Evolutionary conservation across 768 basidiomycete genomes (phyloP).

Genomic region (Suillus plorans): DNA sequence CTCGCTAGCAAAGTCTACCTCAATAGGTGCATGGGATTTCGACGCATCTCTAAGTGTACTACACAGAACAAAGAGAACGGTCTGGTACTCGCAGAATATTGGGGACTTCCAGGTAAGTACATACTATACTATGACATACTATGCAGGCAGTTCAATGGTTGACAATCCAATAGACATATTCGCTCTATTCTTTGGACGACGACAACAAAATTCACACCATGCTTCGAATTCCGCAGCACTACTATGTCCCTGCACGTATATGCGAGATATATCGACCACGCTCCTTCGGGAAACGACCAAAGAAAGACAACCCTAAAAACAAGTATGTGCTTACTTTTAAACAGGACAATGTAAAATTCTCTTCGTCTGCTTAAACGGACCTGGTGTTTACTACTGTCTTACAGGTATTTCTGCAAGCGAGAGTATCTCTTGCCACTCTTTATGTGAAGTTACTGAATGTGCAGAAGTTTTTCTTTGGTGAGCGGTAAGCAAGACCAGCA

Average conservation of each 20-base stretch:
- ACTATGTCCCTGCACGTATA: constrained; percentile 70
- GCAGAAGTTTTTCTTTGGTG: constrained; percentile 50
- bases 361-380: background rate
- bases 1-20: constrained; percentile 32
- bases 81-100: constrained; percentile 66
- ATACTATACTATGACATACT: background rate
- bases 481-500: constrained; percentile 37
- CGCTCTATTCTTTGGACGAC: constrained; percentile 53
- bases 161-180: constrained; percentile 50
- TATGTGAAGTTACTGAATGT: constrained; percentile 55
- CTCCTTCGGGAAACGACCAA: constrained; percentile 32
- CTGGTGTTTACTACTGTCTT: background rate
- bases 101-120: constrained; percentile 69
- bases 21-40: constrained; percentile 36
- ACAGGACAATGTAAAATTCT: constrained; percentile 49
- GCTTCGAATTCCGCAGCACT: constrained; percentile 66
- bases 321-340: constrained; percentile 57
- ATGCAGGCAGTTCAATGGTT: constrained; percentile 6
- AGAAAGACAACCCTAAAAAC: constrained; percentile 32
- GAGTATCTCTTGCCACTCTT: constrained; percentile 48
- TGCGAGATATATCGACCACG: constrained; percentile 51
- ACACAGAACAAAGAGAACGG: constrained; percentile 54
- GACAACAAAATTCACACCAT: constrained; percentile 65
- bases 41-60: constrained; percentile 45
- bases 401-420: constrained; percentile 57